Evolutionary conservation across 2,329 filamentous ascomycete genomes (phyloP).

Genomic region (Colletotrichum horii): DNA sequence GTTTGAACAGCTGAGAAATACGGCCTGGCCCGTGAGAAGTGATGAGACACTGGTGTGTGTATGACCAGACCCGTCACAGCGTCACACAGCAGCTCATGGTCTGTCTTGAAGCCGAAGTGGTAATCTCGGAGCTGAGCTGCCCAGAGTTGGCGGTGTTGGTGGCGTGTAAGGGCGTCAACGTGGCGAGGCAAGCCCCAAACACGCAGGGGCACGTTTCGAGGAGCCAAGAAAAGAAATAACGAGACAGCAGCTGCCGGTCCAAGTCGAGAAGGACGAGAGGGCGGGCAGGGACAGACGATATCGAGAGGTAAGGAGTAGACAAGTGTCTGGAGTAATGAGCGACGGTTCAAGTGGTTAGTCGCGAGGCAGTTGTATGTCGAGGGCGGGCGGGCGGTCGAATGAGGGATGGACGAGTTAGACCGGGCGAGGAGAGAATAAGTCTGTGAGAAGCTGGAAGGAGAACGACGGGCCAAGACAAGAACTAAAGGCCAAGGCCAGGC

Average conservation of each 20-base stretch:
- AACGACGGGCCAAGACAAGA: slow-evolving; percentile 1
- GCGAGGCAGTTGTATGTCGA: not conserved
- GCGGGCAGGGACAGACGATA: not conserved
- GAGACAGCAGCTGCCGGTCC: not conserved
- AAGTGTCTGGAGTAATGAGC: not conserved
- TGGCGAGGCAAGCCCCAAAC: not conserved
- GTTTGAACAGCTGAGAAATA: not conserved
- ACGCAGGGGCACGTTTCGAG: not conserved
- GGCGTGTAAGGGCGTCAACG: not conserved
- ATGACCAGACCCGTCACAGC: slow-evolving; percentile 9
- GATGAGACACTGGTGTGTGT: not conserved
- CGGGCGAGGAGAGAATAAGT: not conserved
- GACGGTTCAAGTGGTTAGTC: not conserved
- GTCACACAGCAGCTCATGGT: slow-evolving; percentile 13
- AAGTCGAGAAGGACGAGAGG: not conserved
- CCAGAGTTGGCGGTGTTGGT: not conserved
- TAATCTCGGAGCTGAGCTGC: not conserved
- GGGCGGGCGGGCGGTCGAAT: not conserved
- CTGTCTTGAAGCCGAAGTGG: not conserved
- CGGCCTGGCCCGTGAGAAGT: not conserved
- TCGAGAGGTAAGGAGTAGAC: not conserved
- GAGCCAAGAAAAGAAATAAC: not conserved
- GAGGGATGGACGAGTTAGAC: not conserved
- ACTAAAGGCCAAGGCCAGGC: not conserved
- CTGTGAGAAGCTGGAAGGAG: not conserved